Conservation (phyloP, 208 protist species). For the Leptomonas seymouri region DNA sequence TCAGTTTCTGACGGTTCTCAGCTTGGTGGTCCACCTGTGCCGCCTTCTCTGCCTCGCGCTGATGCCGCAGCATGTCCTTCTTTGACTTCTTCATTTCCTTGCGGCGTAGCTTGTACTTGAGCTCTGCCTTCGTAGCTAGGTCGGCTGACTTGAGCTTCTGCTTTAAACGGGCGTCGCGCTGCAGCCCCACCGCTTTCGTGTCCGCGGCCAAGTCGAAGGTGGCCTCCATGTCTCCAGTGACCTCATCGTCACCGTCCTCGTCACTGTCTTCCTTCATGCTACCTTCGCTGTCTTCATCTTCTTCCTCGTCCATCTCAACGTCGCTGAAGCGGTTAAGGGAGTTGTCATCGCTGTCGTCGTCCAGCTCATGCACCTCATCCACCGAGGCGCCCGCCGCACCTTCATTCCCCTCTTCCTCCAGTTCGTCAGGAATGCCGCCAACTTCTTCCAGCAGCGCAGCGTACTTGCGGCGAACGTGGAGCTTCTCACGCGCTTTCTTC, state of each 20-base stretch:
- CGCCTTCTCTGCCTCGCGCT: constrained; percentile 64
- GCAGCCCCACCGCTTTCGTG: constrained; percentile 68
- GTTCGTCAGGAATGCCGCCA: constrained; percentile 65
- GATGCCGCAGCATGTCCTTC: constrained; percentile 69
- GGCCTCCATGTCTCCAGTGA: constrained; percentile 72
- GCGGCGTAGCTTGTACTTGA: constrained; percentile 87
- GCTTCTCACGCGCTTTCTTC: constrained; percentile 46
- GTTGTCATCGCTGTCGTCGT: constrained; percentile 73
- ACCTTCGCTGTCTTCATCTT: constrained; percentile 12
- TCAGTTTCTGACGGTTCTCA: constrained; percentile 55
- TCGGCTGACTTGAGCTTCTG: constrained; percentile 67
- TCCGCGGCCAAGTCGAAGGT: constrained; percentile 87
- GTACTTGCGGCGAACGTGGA: constrained; percentile 80
- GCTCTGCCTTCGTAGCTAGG: constrained; percentile 68
- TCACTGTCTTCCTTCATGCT: constrained; percentile 22
- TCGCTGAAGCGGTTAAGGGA: constrained; percentile 85
- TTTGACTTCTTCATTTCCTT: constrained; percentile 90
- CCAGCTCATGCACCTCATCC: constrained; percentile 19
- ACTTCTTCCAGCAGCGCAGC: constrained; percentile 83
- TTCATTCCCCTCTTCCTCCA: constrained; percentile 7
- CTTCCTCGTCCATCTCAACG: constrained; percentile 55
- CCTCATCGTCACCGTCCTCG: constrained; percentile 29
- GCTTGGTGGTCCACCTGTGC: constrained; percentile 42
- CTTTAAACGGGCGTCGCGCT: constrained; percentile 63
- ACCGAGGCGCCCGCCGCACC: neutral